phyloP scores from a whole-genome alignment of 352 stramenopile genomes.

The Blastocystis sp. region DNA sequence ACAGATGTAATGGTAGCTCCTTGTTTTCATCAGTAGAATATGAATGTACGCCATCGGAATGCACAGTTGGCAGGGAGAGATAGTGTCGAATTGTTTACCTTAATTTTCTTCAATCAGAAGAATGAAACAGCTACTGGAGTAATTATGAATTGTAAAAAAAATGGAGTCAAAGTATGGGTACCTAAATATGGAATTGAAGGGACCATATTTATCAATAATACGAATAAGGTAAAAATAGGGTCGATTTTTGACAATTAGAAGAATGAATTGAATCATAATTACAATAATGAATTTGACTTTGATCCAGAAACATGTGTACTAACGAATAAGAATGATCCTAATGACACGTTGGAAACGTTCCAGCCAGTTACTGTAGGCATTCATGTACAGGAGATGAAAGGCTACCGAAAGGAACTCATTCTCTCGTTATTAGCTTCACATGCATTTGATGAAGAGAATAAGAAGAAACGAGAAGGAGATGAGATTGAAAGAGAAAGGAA shows the following conservation, averaged over 20 bases:
- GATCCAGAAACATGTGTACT: conserved; percentile 46
- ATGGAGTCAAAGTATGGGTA: conserved; percentile 86
- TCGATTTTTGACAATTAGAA: conserved; percentile 49
- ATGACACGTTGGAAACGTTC: conserved; percentile 62
- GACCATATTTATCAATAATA: conserved; percentile 79
- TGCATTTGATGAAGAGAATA: conserved; percentile 43
- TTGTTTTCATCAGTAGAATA: conserved; percentile 69
- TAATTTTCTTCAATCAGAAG: conserved; percentile 89
- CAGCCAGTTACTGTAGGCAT: conserved; percentile 64
- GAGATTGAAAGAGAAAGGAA: conserved; percentile 19
- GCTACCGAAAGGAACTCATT: conserved; percentile 63
- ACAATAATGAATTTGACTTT: conserved; percentile 59
- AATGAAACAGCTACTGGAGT: conserved; percentile 79
- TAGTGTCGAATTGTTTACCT: conserved; percentile 88
- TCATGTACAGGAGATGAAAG: conserved; percentile 61
- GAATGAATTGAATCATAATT: conserved; percentile 63
- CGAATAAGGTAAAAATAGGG: conserved; percentile 69
- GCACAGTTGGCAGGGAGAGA: conserved; percentile 88
- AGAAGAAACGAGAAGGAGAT: neutral
- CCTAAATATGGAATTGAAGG: conserved; percentile 96
- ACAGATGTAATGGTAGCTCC: conserved; percentile 69
- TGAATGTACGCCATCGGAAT: conserved; percentile 89
- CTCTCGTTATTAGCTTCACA: conserved; percentile 46
- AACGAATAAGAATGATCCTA: conserved; percentile 35
- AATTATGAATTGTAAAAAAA: conserved; percentile 87